Percentiles rank a stretch among this genome's conserved stretches.
phyloP scores from a whole-genome alignment of 495 filamentous ascomycete genomes.

The Aspergillus nidulans region DNA sequence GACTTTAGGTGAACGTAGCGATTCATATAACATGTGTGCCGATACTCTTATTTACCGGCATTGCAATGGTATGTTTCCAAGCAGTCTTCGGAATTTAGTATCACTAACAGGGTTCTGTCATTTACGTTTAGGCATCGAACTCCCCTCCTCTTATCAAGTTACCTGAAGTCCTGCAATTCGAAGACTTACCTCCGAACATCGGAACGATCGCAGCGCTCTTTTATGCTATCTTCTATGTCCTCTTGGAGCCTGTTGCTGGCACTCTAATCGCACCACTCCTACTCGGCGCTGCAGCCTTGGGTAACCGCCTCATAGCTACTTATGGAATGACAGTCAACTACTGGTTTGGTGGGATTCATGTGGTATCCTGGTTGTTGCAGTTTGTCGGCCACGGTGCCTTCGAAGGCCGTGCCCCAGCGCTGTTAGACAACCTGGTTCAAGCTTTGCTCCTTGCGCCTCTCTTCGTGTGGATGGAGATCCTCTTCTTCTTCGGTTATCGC shows the following conservation, averaged over 20 bases:
- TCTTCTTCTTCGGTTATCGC: constrained; percentile 89
- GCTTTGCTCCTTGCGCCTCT: constrained; percentile 93
- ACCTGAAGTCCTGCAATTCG: constrained; percentile 63
- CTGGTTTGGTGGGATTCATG: constrained; percentile 61
- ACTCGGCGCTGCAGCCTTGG: constrained; percentile 63
- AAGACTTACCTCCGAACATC: constrained; percentile 75
- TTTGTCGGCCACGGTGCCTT: constrained; percentile 90
- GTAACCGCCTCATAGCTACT: constrained; percentile 66
- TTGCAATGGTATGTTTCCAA: constrained; percentile 65
- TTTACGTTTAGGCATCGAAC: constrained; percentile 63
- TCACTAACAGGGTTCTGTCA: constrained; percentile 7
- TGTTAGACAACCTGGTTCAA: constrained; percentile 87
- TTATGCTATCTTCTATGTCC: constrained; percentile 78
- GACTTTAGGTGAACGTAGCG: constrained; percentile 64
- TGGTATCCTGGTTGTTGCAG: constrained; percentile 79
- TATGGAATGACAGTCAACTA: constrained; percentile 66
- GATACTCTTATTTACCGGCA: constrained; percentile 69
- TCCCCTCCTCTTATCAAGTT: constrained; percentile 65
- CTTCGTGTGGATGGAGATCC: constrained; percentile 94
- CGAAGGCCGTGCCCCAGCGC: constrained; percentile 80
- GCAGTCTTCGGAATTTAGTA: not conserved
- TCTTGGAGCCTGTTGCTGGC: constrained; percentile 91
- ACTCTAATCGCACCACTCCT: constrained; percentile 67
- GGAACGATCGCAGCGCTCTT: constrained; percentile 68
- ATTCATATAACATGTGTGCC: constrained; percentile 94